These are phyloP conservation scores for Mollisia scopiformis DNA, from an alignment of 2,329 filamentous ascomycete genomes.

Conservation along the genomic window DNA sequence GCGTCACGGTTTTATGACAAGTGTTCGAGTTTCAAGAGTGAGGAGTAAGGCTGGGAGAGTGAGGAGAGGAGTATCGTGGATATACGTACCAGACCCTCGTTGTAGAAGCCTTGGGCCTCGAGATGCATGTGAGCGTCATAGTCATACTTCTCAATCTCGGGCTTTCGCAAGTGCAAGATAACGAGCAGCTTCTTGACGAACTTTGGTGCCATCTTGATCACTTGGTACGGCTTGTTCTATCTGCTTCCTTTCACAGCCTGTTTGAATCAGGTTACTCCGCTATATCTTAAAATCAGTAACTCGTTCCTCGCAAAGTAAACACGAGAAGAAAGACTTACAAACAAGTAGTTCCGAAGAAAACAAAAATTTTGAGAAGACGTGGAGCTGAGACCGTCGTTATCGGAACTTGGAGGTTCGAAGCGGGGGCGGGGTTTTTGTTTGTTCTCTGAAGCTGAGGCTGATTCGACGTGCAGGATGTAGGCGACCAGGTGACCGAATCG, in stretches of 20 bases:
- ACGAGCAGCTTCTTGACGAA: background rate
- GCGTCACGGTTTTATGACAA: background rate
- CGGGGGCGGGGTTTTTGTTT: constrained; percentile 1
- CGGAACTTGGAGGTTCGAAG: no score
- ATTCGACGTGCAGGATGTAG: background rate
- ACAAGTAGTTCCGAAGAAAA: background rate
- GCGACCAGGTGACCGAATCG: background rate
- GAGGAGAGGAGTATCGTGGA: background rate
- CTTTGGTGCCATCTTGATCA: background rate
- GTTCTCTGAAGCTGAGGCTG: background rate
- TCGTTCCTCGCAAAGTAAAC: background rate
- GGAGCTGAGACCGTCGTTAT: background rate
- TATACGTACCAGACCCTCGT: background rate
- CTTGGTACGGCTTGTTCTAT: background rate
- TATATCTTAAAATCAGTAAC: background rate
- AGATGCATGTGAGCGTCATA: background rate
- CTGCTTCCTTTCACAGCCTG: background rate
- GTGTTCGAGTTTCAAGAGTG: background rate
- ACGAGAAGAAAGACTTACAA: background rate
- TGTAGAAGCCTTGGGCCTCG: background rate
- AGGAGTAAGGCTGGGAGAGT: background rate
- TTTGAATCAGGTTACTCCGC: background rate
- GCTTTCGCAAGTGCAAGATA: background rate
- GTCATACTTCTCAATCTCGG: background rate
- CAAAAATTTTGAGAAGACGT: background rate